Percentiles rank a stretch among this genome's conserved stretches.
Evolutionary conservation across 495 filamentous ascomycete genomes (phyloP).

Genomic region (Pyrenopolyporus hunteri): DNA sequence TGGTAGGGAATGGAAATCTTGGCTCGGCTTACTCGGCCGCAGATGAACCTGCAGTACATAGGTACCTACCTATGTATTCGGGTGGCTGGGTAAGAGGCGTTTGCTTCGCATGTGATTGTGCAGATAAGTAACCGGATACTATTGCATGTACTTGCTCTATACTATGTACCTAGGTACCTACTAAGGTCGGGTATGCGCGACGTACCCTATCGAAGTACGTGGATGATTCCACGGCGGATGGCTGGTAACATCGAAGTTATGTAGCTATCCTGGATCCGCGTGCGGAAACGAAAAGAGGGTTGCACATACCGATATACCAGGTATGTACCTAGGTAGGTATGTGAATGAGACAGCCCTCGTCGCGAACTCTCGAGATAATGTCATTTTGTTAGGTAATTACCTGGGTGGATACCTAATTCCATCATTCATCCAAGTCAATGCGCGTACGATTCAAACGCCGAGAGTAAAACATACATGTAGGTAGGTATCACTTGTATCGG

Average conservation of each 20-base stretch:
- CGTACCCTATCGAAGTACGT: constrained; percentile 19
- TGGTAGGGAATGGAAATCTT: background rate
- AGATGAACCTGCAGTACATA: no score
- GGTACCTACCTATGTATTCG: background rate
- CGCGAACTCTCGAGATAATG: no score
- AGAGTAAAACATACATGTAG: no score
- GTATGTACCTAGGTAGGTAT: no score
- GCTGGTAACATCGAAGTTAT: background rate
- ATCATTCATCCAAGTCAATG: no score
- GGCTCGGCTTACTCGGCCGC: background rate
- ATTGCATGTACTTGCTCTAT: background rate
- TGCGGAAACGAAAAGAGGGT: background rate
- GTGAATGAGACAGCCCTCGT: no score
- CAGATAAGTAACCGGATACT: background rate
- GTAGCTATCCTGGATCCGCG: background rate
- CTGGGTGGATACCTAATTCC: no score
- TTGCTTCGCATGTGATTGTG: background rate
- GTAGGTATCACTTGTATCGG: no score
- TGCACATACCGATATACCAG: no score
- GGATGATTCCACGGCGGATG: constrained; percentile 23
- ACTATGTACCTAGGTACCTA: background rate
- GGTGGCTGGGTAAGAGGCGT: background rate
- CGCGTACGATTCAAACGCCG: no score
- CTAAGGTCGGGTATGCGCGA: background rate
- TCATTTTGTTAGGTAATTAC: no score